Conservation (phyloP, 345 rosid genomes). For the Sisymbrium altissimum region DNA sequence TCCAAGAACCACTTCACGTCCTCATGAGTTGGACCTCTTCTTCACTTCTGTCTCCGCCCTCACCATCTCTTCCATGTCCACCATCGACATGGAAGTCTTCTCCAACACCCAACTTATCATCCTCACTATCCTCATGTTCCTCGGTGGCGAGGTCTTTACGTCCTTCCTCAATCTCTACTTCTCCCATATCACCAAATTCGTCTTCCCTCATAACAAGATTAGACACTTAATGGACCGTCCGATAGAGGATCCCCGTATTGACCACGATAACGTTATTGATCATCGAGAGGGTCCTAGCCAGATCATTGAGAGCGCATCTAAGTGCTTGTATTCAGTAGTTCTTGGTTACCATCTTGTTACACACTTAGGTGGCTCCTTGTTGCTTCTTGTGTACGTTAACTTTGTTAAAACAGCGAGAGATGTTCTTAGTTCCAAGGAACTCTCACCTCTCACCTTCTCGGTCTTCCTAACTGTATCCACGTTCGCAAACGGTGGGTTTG, state of each 20-base stretch:
- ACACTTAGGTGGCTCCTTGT: constrained; percentile 36
- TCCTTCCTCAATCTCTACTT: constrained; percentile 45
- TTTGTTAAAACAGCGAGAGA: constrained; percentile 36
- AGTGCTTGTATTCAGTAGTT: constrained; percentile 39
- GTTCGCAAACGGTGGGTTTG: constrained; percentile 57
- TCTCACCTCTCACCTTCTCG: constrained; percentile 45
- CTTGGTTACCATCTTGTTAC: constrained; percentile 40
- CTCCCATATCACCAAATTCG: neutral
- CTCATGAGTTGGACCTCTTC: constrained; percentile 48
- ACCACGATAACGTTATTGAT: neutral
- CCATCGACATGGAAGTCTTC: constrained; percentile 80
- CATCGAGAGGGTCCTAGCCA: neutral
- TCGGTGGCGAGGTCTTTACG: constrained; percentile 63
- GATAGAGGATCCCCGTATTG: neutral
- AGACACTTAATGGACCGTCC: neutral
- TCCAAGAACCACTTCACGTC: constrained; percentile 41
- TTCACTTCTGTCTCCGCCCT: constrained; percentile 71
- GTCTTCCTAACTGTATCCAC: constrained; percentile 53
- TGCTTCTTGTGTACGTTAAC: constrained; percentile 39
- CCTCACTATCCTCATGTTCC: constrained; percentile 49
- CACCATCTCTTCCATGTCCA: constrained; percentile 71
- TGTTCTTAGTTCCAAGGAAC: constrained; percentile 38
- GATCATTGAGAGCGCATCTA: constrained; percentile 20
- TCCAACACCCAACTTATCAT: constrained; percentile 59
- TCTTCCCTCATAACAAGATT: constrained; percentile 17